Conservation (phyloP, 2,329 filamentous ascomycete genomes). For the Lasiodiplodia gonubiensis region DNA sequence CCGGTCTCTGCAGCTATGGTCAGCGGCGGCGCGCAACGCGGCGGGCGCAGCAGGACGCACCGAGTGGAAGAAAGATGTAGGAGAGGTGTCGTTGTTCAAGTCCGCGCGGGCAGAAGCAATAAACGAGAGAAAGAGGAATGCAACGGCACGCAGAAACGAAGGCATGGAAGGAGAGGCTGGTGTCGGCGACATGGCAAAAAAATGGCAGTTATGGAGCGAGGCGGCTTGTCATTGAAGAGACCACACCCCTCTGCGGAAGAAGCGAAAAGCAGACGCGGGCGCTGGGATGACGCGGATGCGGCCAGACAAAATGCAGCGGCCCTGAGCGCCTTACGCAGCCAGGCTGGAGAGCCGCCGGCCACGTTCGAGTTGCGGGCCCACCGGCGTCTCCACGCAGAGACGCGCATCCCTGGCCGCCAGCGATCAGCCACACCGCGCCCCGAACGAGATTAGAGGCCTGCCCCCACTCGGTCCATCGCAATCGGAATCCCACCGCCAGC, state of each 20-base stretch:
- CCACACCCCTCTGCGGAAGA: background rate
- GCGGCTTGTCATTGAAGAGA: slow-evolving; percentile 13
- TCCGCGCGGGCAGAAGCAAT: slow-evolving; percentile 17
- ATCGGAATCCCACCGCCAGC: slow-evolving; percentile 7
- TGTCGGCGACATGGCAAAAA: slow-evolving; percentile 17
- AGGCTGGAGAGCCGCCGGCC: slow-evolving; percentile 6
- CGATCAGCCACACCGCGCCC: slow-evolving; percentile 25
- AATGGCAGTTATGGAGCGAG: background rate
- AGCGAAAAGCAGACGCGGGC: background rate
- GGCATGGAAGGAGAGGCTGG: slow-evolving; percentile 10
- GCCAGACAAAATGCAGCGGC: slow-evolving; percentile 15
- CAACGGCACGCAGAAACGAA: slow-evolving; percentile 15
- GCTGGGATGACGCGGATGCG: slow-evolving; percentile 18
- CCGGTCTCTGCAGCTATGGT: slow-evolving; percentile 40
- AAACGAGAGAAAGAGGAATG: slow-evolving; percentile 17
- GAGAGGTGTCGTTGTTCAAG: slow-evolving; percentile 30
- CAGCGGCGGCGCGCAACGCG: background rate
- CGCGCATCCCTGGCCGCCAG: slow-evolving; percentile 15
- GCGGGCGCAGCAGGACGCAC: slow-evolving; percentile 1
- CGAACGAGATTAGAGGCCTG: slow-evolving; percentile 25
- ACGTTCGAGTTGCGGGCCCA: slow-evolving; percentile 19
- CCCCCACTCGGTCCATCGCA: slow-evolving; percentile 23
- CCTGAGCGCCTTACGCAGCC: slow-evolving; percentile 24
- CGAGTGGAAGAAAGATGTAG: slow-evolving; percentile 28
- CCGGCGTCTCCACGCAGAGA: slow-evolving; percentile 3